These are phyloP conservation scores for Xenosphaeropsis pyriputrescens DNA, from an alignment of 2,329 filamentous ascomycete species.

Conservation along the genomic window DNA sequence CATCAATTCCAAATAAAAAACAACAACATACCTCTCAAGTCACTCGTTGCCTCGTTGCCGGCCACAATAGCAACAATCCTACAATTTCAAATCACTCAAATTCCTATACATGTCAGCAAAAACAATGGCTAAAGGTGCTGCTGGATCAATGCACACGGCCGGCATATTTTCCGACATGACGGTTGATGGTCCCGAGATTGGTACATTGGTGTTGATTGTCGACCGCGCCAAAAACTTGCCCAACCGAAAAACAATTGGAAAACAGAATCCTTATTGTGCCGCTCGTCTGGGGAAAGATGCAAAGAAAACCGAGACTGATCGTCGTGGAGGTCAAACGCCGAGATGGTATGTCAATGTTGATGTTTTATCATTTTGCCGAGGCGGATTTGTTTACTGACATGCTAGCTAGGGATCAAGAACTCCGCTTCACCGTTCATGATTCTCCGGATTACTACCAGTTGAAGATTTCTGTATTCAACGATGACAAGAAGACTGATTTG, in stretches of 20 bases:
- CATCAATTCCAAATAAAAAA: too few species aligned
- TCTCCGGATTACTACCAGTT: constrained; percentile 92
- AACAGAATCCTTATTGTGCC: constrained; percentile 96
- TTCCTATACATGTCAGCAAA: too few species aligned
- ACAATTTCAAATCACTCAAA: too few species aligned
- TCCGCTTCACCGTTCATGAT: constrained; percentile 91
- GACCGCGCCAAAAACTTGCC: constrained; percentile 95
- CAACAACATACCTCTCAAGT: too few species aligned
- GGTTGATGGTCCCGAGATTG: constrained; percentile 83
- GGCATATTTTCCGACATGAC: constrained; percentile 93
- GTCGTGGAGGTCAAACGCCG: constrained; percentile 87
- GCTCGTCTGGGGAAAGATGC: constrained; percentile 90
- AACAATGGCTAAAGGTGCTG: constrained; percentile 11
- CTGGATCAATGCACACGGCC: constrained; percentile 62
- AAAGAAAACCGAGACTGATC: constrained; percentile 90
- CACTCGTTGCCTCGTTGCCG: too few species aligned
- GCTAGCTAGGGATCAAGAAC: constrained; percentile 74
- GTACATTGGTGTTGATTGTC: constrained; percentile 80
- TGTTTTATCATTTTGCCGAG: neutral
- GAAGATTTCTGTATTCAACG: constrained; percentile 93
- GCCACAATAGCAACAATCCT: too few species aligned
- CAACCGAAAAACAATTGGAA: constrained; percentile 93
- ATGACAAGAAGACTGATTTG: constrained; percentile 93
- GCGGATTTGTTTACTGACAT: constrained; percentile 6
- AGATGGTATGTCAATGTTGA: constrained; percentile 58